phyloP scores from a whole-genome alignment of 345 rosid species.

The Salix koriyanagi region DNA sequence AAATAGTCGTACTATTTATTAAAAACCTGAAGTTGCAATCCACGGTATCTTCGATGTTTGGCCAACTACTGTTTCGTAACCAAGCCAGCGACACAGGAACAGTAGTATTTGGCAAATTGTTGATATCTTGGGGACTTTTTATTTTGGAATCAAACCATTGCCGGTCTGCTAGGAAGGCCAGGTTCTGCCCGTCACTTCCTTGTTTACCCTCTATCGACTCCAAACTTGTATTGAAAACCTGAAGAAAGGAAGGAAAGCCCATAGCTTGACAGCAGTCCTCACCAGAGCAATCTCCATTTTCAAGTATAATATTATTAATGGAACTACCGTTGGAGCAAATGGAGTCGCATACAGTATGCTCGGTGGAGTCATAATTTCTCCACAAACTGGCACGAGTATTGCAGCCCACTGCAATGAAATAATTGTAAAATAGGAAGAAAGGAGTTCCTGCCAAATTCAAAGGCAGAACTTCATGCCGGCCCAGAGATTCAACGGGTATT shows the following conservation, averaged over 20 bases:
- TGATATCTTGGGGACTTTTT: neutral
- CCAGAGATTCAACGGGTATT: neutral
- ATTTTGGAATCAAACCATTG: neutral
- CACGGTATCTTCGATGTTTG: fast-evolving
- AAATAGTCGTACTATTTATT: no score
- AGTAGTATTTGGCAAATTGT: neutral
- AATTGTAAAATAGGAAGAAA: no score
- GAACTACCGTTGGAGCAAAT: no score
- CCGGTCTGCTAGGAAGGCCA: neutral
- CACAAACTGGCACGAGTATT: no score
- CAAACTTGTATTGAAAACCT: neutral
- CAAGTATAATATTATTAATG: no score
- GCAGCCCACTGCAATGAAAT: no score
- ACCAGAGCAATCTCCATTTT: neutral
- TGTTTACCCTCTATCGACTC: neutral
- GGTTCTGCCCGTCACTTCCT: neutral
- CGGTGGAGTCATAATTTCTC: no score
- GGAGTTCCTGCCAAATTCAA: no score
- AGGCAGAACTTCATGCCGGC: no score
- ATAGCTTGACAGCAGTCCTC: neutral
- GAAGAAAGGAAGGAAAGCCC: fast-evolving
- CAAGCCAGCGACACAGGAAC: neutral
- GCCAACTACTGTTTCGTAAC: no score
- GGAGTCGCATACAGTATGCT: no score
- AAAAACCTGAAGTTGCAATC: no score